phyloP scores from a whole-genome alignment of 2,329 filamentous ascomycete species.

The Botrytis tulipae region DNA sequence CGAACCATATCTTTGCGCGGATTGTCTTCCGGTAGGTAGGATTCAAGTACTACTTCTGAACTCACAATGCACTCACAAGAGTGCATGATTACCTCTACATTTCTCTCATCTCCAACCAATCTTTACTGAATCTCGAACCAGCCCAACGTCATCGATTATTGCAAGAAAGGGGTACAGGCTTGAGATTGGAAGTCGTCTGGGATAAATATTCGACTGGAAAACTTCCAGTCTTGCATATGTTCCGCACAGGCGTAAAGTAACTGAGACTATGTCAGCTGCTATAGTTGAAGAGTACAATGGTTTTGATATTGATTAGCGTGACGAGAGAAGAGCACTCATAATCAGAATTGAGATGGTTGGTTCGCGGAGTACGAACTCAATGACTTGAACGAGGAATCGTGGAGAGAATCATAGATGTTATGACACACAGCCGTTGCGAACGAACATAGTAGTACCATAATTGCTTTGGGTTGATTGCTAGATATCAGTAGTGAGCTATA shows the following conservation, averaged over 20 bases:
- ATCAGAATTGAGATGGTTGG: not conserved
- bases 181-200: not conserved
- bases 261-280: not conserved
- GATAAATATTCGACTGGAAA: not conserved
- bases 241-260: not conserved
- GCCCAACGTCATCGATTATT: not conserved
- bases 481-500: not conserved
- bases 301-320: not conserved
- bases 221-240: not conserved
- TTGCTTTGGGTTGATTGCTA: not conserved
- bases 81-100: not conserved
- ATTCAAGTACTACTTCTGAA: not conserved
- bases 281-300: not conserved
- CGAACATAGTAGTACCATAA: not conserved
- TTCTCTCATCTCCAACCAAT: not conserved
- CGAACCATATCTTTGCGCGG: not conserved
- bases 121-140: not conserved
- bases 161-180: not conserved
- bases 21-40: too few relatives aligned
- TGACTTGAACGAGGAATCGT: not conserved
- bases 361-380: not conserved
- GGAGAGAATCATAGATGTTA: not conserved
- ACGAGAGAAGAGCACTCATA: not conserved
- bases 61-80: not conserved
- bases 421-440: not conserved